phyloP scores from a whole-genome alignment of 192 early-diverging fungal species.

The Jimgerdemannia lactiflua region DNA sequence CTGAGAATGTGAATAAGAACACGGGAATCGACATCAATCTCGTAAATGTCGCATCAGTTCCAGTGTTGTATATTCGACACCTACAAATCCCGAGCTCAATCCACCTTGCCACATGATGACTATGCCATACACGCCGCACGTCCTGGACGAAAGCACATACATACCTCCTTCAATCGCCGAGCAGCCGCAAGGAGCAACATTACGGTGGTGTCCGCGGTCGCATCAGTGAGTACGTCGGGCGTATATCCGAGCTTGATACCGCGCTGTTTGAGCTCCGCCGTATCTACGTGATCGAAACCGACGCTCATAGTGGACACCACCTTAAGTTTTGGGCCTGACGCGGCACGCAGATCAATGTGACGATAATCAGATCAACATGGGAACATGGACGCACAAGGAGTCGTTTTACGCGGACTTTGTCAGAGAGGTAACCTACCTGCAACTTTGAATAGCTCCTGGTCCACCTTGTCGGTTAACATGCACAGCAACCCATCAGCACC shows the following conservation, averaged over 20 bases:
- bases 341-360: too few species aligned
- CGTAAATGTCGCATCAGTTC: too few species aligned
- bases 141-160: neutral
- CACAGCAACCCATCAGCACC: constrained; percentile 60
- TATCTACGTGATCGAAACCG: constrained; percentile 81
- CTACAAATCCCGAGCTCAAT: too few species aligned
- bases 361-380: too few species aligned
- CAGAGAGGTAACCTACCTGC: constrained; percentile 41
- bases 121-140: neutral
- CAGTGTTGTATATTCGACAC: too few species aligned
- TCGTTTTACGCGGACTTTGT: constrained; percentile 5
- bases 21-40: neutral
- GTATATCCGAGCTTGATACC: constrained; percentile 74
- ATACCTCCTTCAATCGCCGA: constrained; percentile 62
- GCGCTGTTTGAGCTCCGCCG: constrained; percentile 42
- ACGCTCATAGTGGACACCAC: constrained; percentile 79
- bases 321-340: constrained; percentile 48
- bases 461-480: constrained; percentile 73
- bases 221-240: constrained; percentile 86
- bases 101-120: neutral
- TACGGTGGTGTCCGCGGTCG: constrained; percentile 78
- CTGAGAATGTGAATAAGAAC: neutral
- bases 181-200: constrained; percentile 73
- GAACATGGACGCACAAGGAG: neutral
- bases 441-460: constrained; percentile 61